Percentiles rank a stretch among this genome's conserved stretches.
Conservation (phyloP, 768 basidiomycete genomes). For the Suillus decipiens region DNA sequence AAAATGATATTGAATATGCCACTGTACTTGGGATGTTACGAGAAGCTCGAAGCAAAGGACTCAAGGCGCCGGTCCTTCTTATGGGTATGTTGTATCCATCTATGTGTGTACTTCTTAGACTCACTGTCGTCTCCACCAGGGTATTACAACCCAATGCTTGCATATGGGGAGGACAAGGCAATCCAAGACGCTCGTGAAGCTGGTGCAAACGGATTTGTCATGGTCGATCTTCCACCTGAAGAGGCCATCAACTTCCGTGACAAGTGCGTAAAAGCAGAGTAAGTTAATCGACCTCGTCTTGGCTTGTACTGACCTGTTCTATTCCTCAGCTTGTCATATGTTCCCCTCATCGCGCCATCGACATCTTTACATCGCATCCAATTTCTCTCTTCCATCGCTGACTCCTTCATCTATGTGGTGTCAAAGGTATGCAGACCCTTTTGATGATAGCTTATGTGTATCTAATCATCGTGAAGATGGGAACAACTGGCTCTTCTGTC, state of each 20-base stretch:
- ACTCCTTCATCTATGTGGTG: conserved; percentile 98
- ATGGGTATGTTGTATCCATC: conserved; percentile 65
- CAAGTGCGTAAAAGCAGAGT: conserved; percentile 83
- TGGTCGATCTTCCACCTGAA: conserved; percentile 97
- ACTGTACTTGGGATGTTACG: conserved; percentile 71
- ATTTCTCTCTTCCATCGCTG: conserved; percentile 91
- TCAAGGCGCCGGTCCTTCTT: conserved; percentile 83
- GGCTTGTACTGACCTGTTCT: conserved; percentile 9
- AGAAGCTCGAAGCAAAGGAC: conserved; percentile 76
- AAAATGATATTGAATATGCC: conserved; percentile 74
- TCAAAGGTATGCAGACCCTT: conserved; percentile 65
- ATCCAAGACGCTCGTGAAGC: conserved; percentile 87
- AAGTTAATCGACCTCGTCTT: conserved; percentile 33
- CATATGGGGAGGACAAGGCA: conserved; percentile 93
- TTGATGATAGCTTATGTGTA: background rate
- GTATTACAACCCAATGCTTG: conserved; percentile 95
- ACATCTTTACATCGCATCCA: conserved; percentile 86
- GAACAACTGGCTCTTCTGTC: conserved; percentile 92
- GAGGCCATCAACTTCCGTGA: conserved; percentile 90
- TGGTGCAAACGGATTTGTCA: conserved; percentile 96
- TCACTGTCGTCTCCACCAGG: conserved; percentile 47
- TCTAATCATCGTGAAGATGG: conserved; percentile 66
- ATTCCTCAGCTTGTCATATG: conserved; percentile 77
- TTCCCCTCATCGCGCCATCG: conserved; percentile 94
- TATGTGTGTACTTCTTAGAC: background rate